Base-by-base conservation (phyloP, 225 moss, liverwort and hornwort genomes). In the Polytrichum formosum region DNA sequence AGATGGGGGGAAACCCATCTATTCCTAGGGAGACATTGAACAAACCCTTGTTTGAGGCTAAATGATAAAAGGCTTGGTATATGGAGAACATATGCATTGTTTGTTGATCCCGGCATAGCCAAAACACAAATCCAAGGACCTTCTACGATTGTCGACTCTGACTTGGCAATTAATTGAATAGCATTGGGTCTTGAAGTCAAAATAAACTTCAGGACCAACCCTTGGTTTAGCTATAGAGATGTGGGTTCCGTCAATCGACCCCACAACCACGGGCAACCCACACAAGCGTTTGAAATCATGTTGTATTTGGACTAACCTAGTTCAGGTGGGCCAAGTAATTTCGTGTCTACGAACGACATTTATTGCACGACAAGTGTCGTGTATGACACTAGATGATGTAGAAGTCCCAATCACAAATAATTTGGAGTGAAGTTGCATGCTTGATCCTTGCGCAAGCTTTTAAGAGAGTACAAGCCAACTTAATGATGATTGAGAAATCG, bases 251-350 rank as follows among this genome's bases (percentile, higher is more conserved):
- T 31, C 31, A 6, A 7, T 31, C 1, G 31, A 6, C 6, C 31
- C 6, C 0, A 1, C 7, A 6, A 7, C 6, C 1, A 0, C 7
- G 6, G 6, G 31, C 1, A 31, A 1, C 0, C 7, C 31, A 31
- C 31, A 31, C 31, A 31, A 31, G 6, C 31, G 1, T 31, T 31
- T 6, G 7, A 31, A 31, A 7, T 31, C 31, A 31, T 31, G 6
- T 31, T 31, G 31, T 0, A 6, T 31, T 6, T 31, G 6, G 7
- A 31, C 31, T 4, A 31, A 31, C 31, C 31, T 31, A 31, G 7
- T 4, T 0, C 6, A 1, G 4, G 0, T 6, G 7, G 7, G 31
- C 7, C 31, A 31, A 31, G 1, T 6, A 1, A 31, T 31, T 0
- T 31, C 6, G 7, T 7, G 31, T 1, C 1, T 31, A 31, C 1